Evolutionary conservation across 306 rosid species (phyloP).

Genomic region (Trifolium dubium): DNA sequence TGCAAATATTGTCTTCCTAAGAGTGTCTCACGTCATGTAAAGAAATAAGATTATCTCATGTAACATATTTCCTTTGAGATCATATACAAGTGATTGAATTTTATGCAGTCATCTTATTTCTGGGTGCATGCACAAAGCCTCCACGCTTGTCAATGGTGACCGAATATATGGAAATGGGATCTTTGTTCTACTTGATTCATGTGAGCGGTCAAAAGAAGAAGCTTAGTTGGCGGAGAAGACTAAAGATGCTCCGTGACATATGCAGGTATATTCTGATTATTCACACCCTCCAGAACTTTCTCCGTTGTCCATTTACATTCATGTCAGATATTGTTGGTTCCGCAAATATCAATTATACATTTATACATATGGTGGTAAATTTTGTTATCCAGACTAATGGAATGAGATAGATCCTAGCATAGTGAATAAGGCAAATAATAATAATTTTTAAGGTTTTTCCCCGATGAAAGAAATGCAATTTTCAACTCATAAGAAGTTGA

Average conservation of each 20-base stretch:
- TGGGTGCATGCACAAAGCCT: slow-evolving; percentile 98
- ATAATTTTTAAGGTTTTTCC: neutral
- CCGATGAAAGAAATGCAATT: slow-evolving; percentile 10
- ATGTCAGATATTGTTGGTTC: slow-evolving; percentile 23
- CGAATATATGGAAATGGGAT: slow-evolving; percentile 97
- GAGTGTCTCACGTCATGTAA: slow-evolving; percentile 11
- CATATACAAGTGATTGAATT: slow-evolving; percentile 36
- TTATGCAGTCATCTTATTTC: slow-evolving; percentile 89
- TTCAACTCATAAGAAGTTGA: slow-evolving; percentile 14
- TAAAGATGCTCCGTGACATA: slow-evolving; percentile 87
- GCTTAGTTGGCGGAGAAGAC: slow-evolving; percentile 86
- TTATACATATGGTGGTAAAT: slow-evolving; percentile 12
- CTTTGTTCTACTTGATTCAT: slow-evolving; percentile 90
- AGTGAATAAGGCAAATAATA: slow-evolving; percentile 6
- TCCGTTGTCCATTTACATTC: slow-evolving; percentile 29
- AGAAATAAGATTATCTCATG: slow-evolving; percentile 2
- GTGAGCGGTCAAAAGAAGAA: slow-evolving; percentile 88
- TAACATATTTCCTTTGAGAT: slow-evolving; percentile 32
- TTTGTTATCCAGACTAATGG: slow-evolving; percentile 1
- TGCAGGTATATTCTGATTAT: slow-evolving; percentile 68
- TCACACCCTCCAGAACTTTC: slow-evolving; percentile 15
- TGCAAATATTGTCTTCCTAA: slow-evolving; percentile 18
- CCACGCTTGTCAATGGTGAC: slow-evolving; percentile 95
- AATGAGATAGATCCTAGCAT: neutral
- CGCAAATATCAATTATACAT: neutral